Base-by-base conservation (phyloP, 1,284 basidiomycete species). In the Puccinia polysora region DNA sequence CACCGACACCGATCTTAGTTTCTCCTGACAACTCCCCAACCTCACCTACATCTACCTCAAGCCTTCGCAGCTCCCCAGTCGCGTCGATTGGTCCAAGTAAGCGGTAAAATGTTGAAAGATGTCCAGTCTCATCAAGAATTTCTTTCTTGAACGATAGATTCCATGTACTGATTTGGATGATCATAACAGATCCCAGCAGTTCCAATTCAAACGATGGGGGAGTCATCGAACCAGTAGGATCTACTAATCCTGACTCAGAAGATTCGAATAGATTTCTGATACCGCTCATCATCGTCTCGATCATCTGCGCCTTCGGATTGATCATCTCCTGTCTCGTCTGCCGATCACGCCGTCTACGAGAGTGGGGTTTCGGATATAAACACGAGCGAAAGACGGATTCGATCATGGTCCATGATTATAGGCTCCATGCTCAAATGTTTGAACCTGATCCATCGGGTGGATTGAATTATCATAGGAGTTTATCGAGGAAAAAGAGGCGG, bases 401-500 rank as follows among this genome's bases (percentile, higher is more conserved):
- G 32, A 55, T 65, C 18, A 40, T n/a, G n/a, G n/a, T 65, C 18
- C 49, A 65, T 23, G 63, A 65, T 34, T 65, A 65, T 36, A 23
- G 38, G 12, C 36, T 36, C 32, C 38, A 36, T 25, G 63, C 63
- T 1, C 49, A 36, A 20, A 65, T 49, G 2, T 65, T 65, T 49
- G 63, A 38, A 10, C 50, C 63, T 23, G 40, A 53, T 28, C 34
- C 34, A 1, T 36, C 63, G n/a, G 63, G 63, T 34, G 49, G n/a
- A 49, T 43, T 65, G 20, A 43, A 65, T 32, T 65, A 65, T 20
- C 63, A 65, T 20, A 47, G 63, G 8, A 65, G 63, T 49, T n/a
- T 65, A 4, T 65, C 63, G 7, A 25, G 63, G 4, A 53, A 65
- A 65, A 38, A 43, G 25, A 65, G 53, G 34, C 49, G 63, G 2